These are phyloP conservation scores for Haberlea rhodopensis DNA, from an alignment of 257 asterid species.

Conservation along the genomic window DNA sequence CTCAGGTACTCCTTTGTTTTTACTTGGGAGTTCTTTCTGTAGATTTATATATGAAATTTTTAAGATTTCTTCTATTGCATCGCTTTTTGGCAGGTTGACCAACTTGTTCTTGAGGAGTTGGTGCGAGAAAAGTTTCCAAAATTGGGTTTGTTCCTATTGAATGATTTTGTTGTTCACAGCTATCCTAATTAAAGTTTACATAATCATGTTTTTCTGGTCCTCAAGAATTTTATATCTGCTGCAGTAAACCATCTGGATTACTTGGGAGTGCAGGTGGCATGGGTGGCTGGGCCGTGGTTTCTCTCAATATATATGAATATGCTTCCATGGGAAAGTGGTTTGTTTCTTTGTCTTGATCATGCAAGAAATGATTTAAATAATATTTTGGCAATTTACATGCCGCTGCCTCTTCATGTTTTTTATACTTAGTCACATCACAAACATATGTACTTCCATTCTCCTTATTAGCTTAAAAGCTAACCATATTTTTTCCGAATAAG, in stretches of 20 bases:
- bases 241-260: constrained; percentile 94
- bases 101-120: constrained; percentile 93
- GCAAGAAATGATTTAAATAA: constrained; percentile 4
- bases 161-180: constrained; percentile 2
- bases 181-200: constrained; percentile 15
- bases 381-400: neutral
- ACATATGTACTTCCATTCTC: constrained; percentile 14
- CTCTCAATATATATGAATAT: constrained; percentile 87
- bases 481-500: neutral
- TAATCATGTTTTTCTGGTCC: constrained; percentile 19
- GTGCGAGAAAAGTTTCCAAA: constrained; percentile 86
- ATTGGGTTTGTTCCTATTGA: constrained; percentile 52
- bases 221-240: constrained; percentile 33
- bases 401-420: constrained; percentile 9
- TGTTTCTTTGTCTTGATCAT: constrained; percentile 41
- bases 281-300: constrained; percentile 97
- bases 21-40: constrained; percentile 20
- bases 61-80: constrained; percentile 20
- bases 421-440: constrained; percentile 12
- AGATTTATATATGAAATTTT: constrained; percentile 7
- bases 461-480: constrained; percentile 13
- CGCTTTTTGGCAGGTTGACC: constrained; percentile 74
- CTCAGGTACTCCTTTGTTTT: constrained; percentile 65
- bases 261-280: constrained; percentile 94
- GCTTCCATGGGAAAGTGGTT: constrained; percentile 99